phyloP scores from a whole-genome alignment of 768 basidiomycete species.

The Lactarius quietus region DNA sequence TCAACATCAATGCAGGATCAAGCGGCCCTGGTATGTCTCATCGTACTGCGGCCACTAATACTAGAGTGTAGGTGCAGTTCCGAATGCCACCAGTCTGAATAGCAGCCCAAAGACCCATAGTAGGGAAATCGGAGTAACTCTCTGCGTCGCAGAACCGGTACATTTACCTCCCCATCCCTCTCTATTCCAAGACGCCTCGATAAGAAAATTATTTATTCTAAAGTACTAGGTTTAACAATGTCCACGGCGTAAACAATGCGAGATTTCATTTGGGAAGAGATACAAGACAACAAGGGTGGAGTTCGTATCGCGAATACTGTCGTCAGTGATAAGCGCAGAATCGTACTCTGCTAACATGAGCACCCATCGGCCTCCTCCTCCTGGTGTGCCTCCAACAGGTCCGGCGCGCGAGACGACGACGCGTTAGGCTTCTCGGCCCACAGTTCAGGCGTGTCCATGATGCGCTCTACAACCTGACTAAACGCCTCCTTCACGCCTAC shows the following conservation, averaged over 20 bases:
- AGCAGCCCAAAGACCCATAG: constrained; percentile 96
- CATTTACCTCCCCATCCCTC: constrained; percentile 86
- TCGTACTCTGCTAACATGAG: constrained; percentile 30
- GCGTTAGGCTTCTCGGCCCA: constrained; percentile 45
- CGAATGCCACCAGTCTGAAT: constrained; percentile 74
- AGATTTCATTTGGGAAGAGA: too few relatives aligned
- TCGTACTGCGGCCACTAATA: constrained; percentile 87
- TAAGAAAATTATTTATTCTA: too few relatives aligned
- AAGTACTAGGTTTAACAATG: too few relatives aligned
- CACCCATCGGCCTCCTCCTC: constrained; percentile 32
- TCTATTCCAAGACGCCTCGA: constrained; percentile 31
- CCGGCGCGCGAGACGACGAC: constrained; percentile 7
- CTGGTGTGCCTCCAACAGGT: constrained; percentile 28
- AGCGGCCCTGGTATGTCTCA: constrained; percentile 33
- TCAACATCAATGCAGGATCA: not conserved
- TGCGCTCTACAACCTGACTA: constrained; percentile 72
- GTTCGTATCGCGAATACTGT: too few relatives aligned
- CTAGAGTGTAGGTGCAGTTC: constrained; percentile 81
- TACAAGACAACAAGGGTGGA: too few relatives aligned
- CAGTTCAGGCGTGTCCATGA: constrained; percentile 78
- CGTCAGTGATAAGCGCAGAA: not conserved
- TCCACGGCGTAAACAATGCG: too few relatives aligned
- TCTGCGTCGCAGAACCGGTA: not conserved
- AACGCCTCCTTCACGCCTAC: constrained; percentile 78
- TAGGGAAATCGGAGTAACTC: constrained; percentile 73